Evolutionary conservation across 2,329 filamentous ascomycete genomes (phyloP).

Genomic region (Xylaria sp.): DNA sequence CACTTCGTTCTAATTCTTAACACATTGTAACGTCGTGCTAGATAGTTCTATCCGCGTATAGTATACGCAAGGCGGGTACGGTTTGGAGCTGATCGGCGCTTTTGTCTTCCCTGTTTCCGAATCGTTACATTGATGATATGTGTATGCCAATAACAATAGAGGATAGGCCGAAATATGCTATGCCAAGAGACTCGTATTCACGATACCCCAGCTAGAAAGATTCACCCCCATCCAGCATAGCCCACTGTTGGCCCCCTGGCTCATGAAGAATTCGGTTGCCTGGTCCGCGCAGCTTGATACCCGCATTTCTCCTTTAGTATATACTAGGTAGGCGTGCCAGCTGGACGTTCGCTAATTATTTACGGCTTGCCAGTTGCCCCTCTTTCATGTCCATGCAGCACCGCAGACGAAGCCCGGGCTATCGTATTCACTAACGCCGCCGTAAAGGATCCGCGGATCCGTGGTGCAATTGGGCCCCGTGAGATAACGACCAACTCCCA

Average conservation of each 20-base stretch:
- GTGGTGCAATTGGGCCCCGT: neutral
- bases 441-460: constrained; percentile 20
- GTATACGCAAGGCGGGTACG: neutral
- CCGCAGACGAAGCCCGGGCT: neutral
- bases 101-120: neutral
- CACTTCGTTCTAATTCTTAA: no score
- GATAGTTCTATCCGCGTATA: no score
- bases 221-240: no score
- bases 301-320: neutral
- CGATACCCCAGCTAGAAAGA: neutral
- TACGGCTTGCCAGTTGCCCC: neutral
- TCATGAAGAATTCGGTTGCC: neutral
- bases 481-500: neutral
- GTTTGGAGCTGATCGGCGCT: no score
- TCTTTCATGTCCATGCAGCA: neutral
- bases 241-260: no score
- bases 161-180: neutral
- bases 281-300: constrained; percentile 19
- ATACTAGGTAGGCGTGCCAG: no score
- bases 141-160: neutral
- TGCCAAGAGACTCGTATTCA: neutral
- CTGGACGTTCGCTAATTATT: neutral
- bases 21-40: no score
- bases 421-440: neutral
- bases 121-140: neutral